Evolutionary conservation across 2,329 filamentous ascomycete species (phyloP), one percentile per base, ranked within the genome.

Genomic region (Alternaria brassicae): DNA sequence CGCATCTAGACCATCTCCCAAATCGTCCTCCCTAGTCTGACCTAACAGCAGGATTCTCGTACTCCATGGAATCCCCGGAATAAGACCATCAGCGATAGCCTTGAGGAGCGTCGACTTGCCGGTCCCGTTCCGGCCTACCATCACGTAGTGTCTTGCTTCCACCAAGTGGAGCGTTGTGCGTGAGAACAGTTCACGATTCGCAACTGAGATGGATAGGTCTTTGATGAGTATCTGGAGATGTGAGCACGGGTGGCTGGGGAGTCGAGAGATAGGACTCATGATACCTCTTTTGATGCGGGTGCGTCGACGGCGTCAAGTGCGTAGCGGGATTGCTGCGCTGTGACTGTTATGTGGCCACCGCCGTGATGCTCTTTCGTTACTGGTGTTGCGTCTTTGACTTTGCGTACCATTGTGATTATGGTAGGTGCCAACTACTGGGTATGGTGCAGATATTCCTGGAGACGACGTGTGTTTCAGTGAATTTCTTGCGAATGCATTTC

Each of bases 21-120:
- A 3, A 2, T 55, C 48, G 2, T 25, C 49, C 1, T 71, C 66
- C 13, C 68, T 50, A 4, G 73, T 78, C 60, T 79, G 77, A 1
- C 77, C 77, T 0, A 79, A 60, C 4, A 78, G 63, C 7, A 79
- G 54, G 19, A 79, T 74, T 3, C 65, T 62, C 8, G 74, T 72
- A 51, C 73, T 77, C 72, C 70, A 76, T 6, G 76, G 74, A 8
- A 79, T 78, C 0, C 91, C 91, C 0, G 92, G 91, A 15, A 96
- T 90, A 32, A 93, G 82, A 69, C 91, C 91, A 61, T 92, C 88
- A 4, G 88, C 89, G 66, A 96, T 88, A 1, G 92, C 91, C 70
- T 86, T 86, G 15, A 95, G 80, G 6, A 94, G 78, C 0, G 91
- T 94, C 4, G 91, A 93, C 73, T 96, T 96, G 6, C 92, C 92